Evolutionary conservation across 2,329 filamentous ascomycete genomes (phyloP), one percentile per base, ranked within the genome.

Genomic region (Penicillium sp.): DNA sequence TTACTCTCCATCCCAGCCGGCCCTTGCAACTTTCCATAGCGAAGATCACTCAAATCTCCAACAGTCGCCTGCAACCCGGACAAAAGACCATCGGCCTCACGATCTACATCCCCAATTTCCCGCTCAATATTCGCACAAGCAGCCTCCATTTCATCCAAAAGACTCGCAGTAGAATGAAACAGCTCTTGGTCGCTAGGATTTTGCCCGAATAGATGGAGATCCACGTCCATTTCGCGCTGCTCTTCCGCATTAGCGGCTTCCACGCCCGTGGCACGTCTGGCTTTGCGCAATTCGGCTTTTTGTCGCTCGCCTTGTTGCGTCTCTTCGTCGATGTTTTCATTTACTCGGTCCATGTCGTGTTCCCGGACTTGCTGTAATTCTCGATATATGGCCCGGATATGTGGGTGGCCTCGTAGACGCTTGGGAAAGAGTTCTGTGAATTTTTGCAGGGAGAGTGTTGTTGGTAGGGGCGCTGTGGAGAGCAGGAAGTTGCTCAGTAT

Each of bases 401-500:
- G 84, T 0, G 88, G 83, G 40, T 86, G 87, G 20, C 80, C 76
- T 52, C 86, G 87, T 43, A 86, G 78, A 32, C 82, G 72, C 44
- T 80, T 83, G 9, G 91, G 90, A 65, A 96, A 94, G 34, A 93
- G 80, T 23, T 86, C 80, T 36, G 84, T 85, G 76, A 96, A 96
- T 59, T 90, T 83, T 51, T 85, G 80, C 40, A 91, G 80, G 7
- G 90, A 86, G 60, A 91, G 78, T 65, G 91, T 83, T 57, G 87
- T 82, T 34, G 88, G 86, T 30, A 96, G 79, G 23, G 88, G 81
- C 7, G 90, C 86, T 10, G 91, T 89, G 24, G 87, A 80, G 29
- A 95, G 82, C 52, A 96, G 84, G 69, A 93, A 95, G 71, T 88
- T 87, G 64, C 80, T 80, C 45, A 96, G 82, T 58, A 96, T 89